A percentile compares a stretch with the other conserved stretches of the same genome.
Evolutionary conservation across 1,284 basidiomycete genomes (phyloP).

Genomic region (Coniferiporia sulphurascens): DNA sequence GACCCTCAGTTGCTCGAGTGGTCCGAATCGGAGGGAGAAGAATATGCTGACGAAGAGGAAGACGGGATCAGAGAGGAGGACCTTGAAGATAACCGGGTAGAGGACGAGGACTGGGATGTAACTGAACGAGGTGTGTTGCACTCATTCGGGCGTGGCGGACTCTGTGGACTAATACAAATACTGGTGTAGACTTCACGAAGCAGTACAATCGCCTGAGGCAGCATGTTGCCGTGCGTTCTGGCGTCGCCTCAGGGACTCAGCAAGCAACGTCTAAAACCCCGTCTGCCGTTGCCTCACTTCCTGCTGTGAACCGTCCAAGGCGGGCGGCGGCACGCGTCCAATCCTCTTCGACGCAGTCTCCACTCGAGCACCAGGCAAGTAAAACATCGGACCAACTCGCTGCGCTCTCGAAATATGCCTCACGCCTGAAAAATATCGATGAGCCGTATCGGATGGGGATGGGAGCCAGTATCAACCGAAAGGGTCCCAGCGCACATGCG

Average conservation of each 20-base stretch:
- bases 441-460: slow-evolving; percentile 71
- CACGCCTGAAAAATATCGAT: slow-evolving; percentile 64
- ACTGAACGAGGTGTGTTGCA: slow-evolving; percentile 39
- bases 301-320: slow-evolving; percentile 68
- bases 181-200: slow-evolving; percentile 83
- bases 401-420: slow-evolving; percentile 66
- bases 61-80: slow-evolving; percentile 38
- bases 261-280: slow-evolving; percentile 44
- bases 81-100: slow-evolving; percentile 56
- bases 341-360: slow-evolving; percentile 18
- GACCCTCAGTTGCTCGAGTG: slow-evolving; percentile 33
- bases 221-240: slow-evolving; percentile 71
- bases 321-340: slow-evolving; percentile 10
- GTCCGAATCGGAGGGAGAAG: slow-evolving; percentile 37
- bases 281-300: slow-evolving; percentile 54
- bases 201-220: slow-evolving; percentile 91
- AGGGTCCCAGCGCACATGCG: slow-evolving; percentile 80
- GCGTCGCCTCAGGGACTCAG: slow-evolving; percentile 50
- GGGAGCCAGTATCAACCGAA: slow-evolving; percentile 82
- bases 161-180: neutral
- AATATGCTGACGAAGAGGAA: slow-evolving; percentile 35
- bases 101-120: slow-evolving; percentile 58
- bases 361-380: slow-evolving; percentile 37
- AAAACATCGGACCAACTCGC: slow-evolving; percentile 63
- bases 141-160: neutral